These are phyloP conservation scores for Dittrichia graveolens DNA, from an alignment of 129 eudicot genomes.

Conservation along the genomic window DNA sequence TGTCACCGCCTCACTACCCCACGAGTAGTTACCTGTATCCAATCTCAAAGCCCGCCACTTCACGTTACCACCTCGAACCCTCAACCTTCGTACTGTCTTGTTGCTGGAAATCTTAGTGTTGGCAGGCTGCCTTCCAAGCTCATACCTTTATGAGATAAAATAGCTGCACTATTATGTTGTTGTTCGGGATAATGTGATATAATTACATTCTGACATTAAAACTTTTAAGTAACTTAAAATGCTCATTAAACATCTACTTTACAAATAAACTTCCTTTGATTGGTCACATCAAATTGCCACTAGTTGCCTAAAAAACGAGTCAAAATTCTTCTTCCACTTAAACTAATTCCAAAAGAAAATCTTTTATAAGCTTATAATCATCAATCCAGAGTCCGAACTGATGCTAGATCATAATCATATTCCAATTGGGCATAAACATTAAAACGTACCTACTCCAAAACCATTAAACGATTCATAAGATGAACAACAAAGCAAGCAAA, in stretches of 20 bases:
- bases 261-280: not conserved
- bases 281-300: not conserved
- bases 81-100: conserved; percentile 54
- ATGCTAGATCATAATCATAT: not conserved
- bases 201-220: not conserved
- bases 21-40: conserved; percentile 58
- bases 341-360: not conserved
- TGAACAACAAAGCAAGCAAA: not conserved
- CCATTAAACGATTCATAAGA: not conserved
- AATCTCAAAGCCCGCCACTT: conserved; percentile 61
- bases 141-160: conserved; percentile 33
- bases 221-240: not conserved
- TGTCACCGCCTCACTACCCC: conserved; percentile 65
- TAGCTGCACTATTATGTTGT: not conserved
- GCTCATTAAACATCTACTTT: not conserved
- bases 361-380: not conserved
- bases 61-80: conserved; percentile 58
- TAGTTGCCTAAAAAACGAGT: not conserved
- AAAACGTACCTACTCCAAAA: not conserved
- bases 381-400: not conserved
- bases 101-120: conserved; percentile 52
- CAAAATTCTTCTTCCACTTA: not conserved
- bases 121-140: conserved; percentile 57
- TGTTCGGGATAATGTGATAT: not conserved
- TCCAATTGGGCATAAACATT: not conserved